Conservation (phyloP, 1,139 yeast species). For the Geotrichum fermentans region DNA sequence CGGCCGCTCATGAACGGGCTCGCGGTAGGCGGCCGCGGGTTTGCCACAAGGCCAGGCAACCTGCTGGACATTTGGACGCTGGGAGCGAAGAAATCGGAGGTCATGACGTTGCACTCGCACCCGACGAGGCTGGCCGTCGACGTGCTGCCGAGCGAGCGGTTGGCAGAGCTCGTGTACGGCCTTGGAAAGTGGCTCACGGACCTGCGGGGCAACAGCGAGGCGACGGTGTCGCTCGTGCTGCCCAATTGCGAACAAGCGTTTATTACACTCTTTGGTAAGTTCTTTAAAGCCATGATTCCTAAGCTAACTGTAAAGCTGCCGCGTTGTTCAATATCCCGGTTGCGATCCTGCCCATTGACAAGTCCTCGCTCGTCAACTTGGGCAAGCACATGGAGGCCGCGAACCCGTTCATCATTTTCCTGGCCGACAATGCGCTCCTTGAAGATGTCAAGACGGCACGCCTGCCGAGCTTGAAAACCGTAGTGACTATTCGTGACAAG, state of each 20-base stretch:
- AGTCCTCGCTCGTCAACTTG: slow-evolving; percentile 2
- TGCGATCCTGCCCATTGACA: slow-evolving; percentile 12
- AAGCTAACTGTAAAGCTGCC: slow-evolving; percentile 6
- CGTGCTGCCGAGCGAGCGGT: neutral
- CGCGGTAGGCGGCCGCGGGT: slow-evolving; percentile 38
- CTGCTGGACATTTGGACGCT: slow-evolving; percentile 53
- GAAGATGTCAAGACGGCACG: neutral
- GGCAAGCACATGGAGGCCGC: slow-evolving; percentile 11
- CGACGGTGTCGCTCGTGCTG: slow-evolving; percentile 3
- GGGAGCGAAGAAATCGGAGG: slow-evolving; percentile 19
- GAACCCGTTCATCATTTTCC: slow-evolving; percentile 15
- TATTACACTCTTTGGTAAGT: slow-evolving; percentile 6
- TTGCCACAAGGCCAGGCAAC: slow-evolving; percentile 48
- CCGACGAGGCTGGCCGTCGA: neutral
- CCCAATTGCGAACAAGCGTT: slow-evolving; percentile 11
- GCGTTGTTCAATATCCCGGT: slow-evolving; percentile 15
- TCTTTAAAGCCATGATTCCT: neutral
- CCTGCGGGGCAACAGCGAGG: slow-evolving; percentile 5
- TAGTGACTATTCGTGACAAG: slow-evolving; percentile 5
- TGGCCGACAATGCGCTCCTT: slow-evolving; percentile 7
- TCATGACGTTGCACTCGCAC: slow-evolving; percentile 2
- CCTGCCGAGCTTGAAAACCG: slow-evolving; percentile 6
- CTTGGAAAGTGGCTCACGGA: slow-evolving; percentile 1
- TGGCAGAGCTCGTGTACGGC: neutral
- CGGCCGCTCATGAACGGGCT: slow-evolving; percentile 46